Evolutionary conservation across 2,329 filamentous ascomycete species (phyloP).

Genomic region (Teratosphaeria viscida): DNA sequence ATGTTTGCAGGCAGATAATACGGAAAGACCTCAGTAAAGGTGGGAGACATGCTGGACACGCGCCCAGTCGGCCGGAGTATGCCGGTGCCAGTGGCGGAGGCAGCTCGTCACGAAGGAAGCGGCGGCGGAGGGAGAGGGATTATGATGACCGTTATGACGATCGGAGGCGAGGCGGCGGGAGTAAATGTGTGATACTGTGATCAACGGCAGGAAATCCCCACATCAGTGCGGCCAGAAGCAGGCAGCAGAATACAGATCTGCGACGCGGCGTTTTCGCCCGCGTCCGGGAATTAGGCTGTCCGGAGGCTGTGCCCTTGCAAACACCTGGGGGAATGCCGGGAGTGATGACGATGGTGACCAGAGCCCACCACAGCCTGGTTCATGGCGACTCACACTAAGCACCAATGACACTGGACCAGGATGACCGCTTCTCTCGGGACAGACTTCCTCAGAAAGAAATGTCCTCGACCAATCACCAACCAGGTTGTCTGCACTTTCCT

Average conservation of each 20-base stretch:
- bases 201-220: neutral
- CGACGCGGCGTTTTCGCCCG: neutral
- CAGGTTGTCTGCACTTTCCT: neutral
- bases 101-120: conserved; percentile 1
- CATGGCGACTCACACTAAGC: neutral
- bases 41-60: conserved; percentile 6
- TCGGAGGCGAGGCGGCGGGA: conserved; percentile 3
- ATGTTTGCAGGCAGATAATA: conserved; percentile 30
- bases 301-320: neutral
- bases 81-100: neutral
- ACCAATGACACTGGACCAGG: neutral
- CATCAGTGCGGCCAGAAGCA: neutral
- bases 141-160: conserved; percentile 4
- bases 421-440: neutral
- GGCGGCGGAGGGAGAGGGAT: conserved; percentile 1
- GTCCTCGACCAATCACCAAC: neutral
- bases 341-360: neutral
- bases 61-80: neutral
- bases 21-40: conserved; percentile 19
- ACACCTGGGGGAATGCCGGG: too few species aligned
- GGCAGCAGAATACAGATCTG: neutral
- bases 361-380: neutral
- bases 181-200: conserved; percentile 13
- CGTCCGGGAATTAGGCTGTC: neutral
- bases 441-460: neutral